Base-by-base conservation (phyloP, 306 rosid genomes). In the Acacia acuminata region DNA sequence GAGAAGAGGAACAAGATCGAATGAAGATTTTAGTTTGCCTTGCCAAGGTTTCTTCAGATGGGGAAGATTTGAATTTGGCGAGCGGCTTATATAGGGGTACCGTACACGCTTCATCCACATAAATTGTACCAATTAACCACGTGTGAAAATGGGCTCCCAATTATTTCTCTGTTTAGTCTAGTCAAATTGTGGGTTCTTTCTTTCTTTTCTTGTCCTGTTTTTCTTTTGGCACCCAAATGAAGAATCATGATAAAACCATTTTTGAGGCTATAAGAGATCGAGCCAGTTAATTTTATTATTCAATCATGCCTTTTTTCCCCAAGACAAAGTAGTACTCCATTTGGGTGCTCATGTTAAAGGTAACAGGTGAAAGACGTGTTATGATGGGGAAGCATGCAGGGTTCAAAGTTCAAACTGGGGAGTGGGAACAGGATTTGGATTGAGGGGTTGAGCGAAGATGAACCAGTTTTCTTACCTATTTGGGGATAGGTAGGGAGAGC, bases 131-230 rank as follows among this genome's bases (percentile, higher is more conserved):
- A 47, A n/a, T n/a, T n/a, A n/a, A 16, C 83, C 86, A 87, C 86
- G 90, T 87, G 84, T 82, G 84, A 79, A 84, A 78, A 77, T 77
- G 73, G 25, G 1, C 3, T 73, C 27, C 53, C 9, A 71, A 60
- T 70, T 34, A 77, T 24, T 25, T 48, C 4, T 75, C 8, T 17
- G 68, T 20, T 25, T 16, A 13, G 4, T 56, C 32, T 73, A 84
- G 97, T 92, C 93, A 90, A 90, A 84, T 82, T 79, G 11, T 77
- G 92, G 84, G 84, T 83, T 85, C 87, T 84, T 75, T 2, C 30
- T 17, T 71, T 7, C 8, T 53, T 53, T 6, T 7, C 24, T 53
- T 19, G 9, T 19, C 2, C 1, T 19, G 5, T 8, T n/a, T 7
- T 55, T 56, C 8, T 13, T 2, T n/a, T 56, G 12, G 65, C 27